Base-by-base conservation (phyloP, 495 filamentous ascomycete species). In the Hypoxylon rickii region DNA sequence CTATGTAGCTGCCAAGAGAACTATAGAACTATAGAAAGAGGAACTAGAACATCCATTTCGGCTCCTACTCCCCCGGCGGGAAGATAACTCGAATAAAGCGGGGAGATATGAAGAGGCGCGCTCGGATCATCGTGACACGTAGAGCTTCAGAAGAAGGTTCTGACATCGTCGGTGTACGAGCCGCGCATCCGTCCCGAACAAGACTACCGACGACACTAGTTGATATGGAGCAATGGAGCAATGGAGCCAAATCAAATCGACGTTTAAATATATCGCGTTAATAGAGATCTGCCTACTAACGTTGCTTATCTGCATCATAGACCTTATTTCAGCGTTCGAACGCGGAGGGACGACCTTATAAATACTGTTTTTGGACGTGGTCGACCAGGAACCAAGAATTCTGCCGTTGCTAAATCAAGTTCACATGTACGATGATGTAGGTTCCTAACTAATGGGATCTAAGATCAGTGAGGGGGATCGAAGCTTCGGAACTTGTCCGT, bases 351-450 rank as follows among this genome's bases (percentile, higher is more conserved):
- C 13, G 29, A 20, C 16, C 33, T 32, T 29, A 29, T 29, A 29
- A 29, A 16, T 56, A 6, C 58, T 56, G 21, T 34, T 56, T 62
- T 42, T 38, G 47, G 51, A 34, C 11, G 43, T 48, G 37, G 58
- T 51, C 42, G 41, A 46, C 51, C 41, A 61, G 51, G 45, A 13
- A 55, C 40, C 2, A 46, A 41, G 20, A 38, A n/a, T 40, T 20
- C 7, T 43, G 33, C 41, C 36, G 41, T 16, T 50, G 20, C 29
- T 32, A 46, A 46, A 46, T 61, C 26, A 32, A 55, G 19, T 44
- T 39, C 2, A 41, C 34, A 57, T 54, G 59, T 63, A 63, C 43
- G 47, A 62, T 52, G 58, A 62, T 63, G 53, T 63, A 48, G 38
- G 13, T 13, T 29, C 41, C 3, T 29, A 10, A 42, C 11, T 61